These are phyloP conservation scores for Xenosphaeropsis pyriputrescens DNA, from an alignment of 2,329 filamentous ascomycete species.

Conservation along the genomic window DNA sequence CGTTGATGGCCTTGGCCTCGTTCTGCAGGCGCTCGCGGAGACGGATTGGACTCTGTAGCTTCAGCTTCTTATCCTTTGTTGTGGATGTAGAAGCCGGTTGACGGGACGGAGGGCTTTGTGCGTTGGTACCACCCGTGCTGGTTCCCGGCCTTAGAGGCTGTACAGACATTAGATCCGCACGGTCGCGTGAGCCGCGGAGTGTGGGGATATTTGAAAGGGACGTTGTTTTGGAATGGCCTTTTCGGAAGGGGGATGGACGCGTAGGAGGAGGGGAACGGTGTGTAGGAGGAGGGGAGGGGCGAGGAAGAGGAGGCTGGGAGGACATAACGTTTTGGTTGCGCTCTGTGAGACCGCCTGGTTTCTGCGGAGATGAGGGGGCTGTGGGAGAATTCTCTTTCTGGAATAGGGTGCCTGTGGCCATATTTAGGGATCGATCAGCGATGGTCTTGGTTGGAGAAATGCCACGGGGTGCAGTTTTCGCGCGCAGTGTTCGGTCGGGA, in stretches of 20 bases:
- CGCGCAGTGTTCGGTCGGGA: conserved; percentile 6
- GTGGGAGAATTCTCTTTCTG: conserved; percentile 13
- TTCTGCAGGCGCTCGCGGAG: conserved; percentile 73
- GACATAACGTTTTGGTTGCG: conserved; percentile 16
- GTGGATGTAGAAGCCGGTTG: too few relatives aligned
- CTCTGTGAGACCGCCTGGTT: conserved; percentile 14
- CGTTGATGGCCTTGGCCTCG: conserved; percentile 61
- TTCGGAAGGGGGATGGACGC: too few relatives aligned
- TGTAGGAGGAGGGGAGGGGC: too few relatives aligned
- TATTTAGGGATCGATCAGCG: conserved; percentile 9
- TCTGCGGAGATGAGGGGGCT: conserved; percentile 6
- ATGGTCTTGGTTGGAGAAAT: conserved; percentile 18
- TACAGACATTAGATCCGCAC: conserved; percentile 5
- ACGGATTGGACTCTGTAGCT: conserved; percentile 58
- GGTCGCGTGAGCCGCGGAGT: conserved; percentile 9
- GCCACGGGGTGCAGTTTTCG: conserved; percentile 14
- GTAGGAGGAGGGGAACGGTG: too few relatives aligned
- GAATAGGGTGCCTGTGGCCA: conserved; percentile 10
- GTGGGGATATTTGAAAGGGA: conserved; percentile 18
- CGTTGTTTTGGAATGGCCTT: conserved; percentile 10
- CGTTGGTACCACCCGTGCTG: conserved; percentile 1
- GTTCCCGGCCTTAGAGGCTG: conserved; percentile 4
- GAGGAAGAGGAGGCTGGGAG: too few relatives aligned
- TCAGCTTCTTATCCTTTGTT: conserved; percentile 27
- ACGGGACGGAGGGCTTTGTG: too few relatives aligned